Conservation (phyloP, 768 basidiomycete species). For the Tylopilus cervinicoccineus region DNA sequence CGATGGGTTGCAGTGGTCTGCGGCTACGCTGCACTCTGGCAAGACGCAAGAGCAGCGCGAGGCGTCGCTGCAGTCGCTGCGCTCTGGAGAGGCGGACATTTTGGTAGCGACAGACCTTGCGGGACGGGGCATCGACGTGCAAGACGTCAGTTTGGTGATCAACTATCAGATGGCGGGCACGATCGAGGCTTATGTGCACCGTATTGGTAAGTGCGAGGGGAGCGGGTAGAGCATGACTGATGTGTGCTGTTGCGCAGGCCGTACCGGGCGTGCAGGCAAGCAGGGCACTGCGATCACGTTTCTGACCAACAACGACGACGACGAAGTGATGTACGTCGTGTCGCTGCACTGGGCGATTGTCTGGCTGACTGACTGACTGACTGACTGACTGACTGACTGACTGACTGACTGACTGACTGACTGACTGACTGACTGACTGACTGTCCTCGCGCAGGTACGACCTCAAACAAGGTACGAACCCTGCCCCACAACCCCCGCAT, state of each 20-base stretch:
- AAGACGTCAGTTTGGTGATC: slow-evolving; percentile 92
- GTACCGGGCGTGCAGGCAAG: slow-evolving; percentile 98
- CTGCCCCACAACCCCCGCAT: slow-evolving; percentile 10
- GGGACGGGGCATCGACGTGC: slow-evolving; percentile 98
- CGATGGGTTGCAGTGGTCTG: slow-evolving; percentile 61
- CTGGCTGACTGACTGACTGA: neutral
- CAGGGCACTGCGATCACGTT: slow-evolving; percentile 92
- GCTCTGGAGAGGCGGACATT: slow-evolving; percentile 81
- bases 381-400: slow-evolving; percentile 7
- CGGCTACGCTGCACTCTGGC: slow-evolving; percentile 91
- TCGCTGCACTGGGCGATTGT: no score
- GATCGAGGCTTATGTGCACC: slow-evolving; percentile 97
- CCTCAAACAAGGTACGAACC: slow-evolving; percentile 75
- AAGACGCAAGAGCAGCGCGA: slow-evolving; percentile 98
- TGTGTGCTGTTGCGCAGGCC: slow-evolving; percentile 48
- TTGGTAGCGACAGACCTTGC: slow-evolving; percentile 97
- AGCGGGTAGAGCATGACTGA: neutral
- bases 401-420: slow-evolving; percentile 5
- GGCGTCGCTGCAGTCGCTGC: slow-evolving; percentile 80
- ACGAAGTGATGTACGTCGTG: slow-evolving; percentile 88
- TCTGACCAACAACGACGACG: slow-evolving; percentile 92
- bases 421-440: slow-evolving; percentile 1
- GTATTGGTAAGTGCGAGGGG: slow-evolving; percentile 70
- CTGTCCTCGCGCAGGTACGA: slow-evolving; percentile 85
- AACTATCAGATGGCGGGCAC: slow-evolving; percentile 97